Base-by-base conservation (phyloP, 208 protist genomes). In the Acanthamoeba royreba region DNA sequence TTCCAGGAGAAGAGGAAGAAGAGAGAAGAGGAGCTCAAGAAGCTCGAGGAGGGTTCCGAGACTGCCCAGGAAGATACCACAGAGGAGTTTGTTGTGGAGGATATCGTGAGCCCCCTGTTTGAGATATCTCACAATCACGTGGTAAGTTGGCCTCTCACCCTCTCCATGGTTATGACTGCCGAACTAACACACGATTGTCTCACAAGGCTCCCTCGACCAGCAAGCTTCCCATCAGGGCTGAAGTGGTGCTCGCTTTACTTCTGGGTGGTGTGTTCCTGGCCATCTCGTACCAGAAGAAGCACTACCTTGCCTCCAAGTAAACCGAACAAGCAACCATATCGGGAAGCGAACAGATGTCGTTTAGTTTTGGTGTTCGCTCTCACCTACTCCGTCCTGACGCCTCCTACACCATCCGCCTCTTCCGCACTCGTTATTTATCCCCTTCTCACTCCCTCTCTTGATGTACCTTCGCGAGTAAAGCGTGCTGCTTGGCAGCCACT, bases 241-340 rank as follows among this genome's bases (percentile, higher is more conserved):
- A 91, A 33, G 46, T 91, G 17, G 35, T 91, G 31, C 35, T 91
- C 8, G 85, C 49, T 35, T 69, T 91, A 45, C 53, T 91, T 61
- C 43, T 91, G 42, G 85, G 85, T 42, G 85, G 33, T 69, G 85
- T 33, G 38, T 91, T 91, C 85, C 5, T 91, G 22, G 52, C 53
- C 38, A 49, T 91, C 45, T 53, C 38, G 49, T 91, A 91, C 53
- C 85, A 91, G 85, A 91, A 91, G 85, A 91, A 91, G 85, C 85
- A 91, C 33, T 91, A 91, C 85, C 85, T 72, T 4, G 22, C 85
- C 85, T 11, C 46, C 52, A 91, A 91, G 40, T 91, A 91, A 42
- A n/a, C 63, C n/a, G n/a, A n/a, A n/a, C n/a, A n/a, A n/a, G n/a
- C n/a, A n/a, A n/a, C n/a, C n/a, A n/a, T n/a, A n/a, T n/a, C n/a